Conservation (phyloP, 192 early-diverging fungal species). For the Piromyces finnis region DNA sequence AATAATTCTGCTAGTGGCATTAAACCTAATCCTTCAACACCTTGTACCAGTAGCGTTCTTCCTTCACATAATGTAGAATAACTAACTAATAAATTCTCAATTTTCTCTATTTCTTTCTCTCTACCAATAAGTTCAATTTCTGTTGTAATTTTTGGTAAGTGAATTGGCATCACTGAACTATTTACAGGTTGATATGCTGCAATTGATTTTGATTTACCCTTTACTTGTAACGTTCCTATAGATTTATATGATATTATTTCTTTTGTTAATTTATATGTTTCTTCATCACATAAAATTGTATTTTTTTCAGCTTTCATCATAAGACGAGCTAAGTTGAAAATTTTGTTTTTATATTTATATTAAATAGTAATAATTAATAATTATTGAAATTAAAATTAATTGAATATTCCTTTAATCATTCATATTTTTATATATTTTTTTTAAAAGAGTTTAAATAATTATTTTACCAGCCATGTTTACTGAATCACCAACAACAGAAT, state of each 20-base stretch:
- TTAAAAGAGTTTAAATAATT: no score
- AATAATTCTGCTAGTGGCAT: slow-evolving; percentile 17
- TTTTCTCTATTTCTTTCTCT: slow-evolving; percentile 11
- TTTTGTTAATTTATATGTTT: slow-evolving; percentile 21
- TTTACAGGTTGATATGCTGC: slow-evolving; percentile 4
- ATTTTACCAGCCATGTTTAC: slow-evolving; percentile 25
- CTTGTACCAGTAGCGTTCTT: slow-evolving; percentile 14
- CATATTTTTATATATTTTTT: no score
- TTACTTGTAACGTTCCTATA: slow-evolving; percentile 17
- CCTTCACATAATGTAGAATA: not conserved
- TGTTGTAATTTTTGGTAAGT: not conserved
- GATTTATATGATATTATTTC: slow-evolving; percentile 24
- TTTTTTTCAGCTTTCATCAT: slow-evolving; percentile 15
- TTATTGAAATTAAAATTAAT: no score
- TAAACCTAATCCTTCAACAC: slow-evolving; percentile 25
- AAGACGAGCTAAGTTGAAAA: slow-evolving; percentile 7
- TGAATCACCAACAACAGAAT: slow-evolving; percentile 35
- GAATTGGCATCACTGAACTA: not conserved
- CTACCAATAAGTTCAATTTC: slow-evolving; percentile 9
- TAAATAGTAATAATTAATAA: no score
- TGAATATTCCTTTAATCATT: no score
- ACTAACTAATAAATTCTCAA: slow-evolving; percentile 3
- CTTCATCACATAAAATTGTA: slow-evolving; percentile 24
- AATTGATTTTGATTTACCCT: slow-evolving; percentile 21
- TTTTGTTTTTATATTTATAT: not conserved